Percentiles rank a stretch among this genome's conserved stretches.
phyloP scores from a whole-genome alignment of 305 asterid species.

The Solanum hybrid region DNA sequence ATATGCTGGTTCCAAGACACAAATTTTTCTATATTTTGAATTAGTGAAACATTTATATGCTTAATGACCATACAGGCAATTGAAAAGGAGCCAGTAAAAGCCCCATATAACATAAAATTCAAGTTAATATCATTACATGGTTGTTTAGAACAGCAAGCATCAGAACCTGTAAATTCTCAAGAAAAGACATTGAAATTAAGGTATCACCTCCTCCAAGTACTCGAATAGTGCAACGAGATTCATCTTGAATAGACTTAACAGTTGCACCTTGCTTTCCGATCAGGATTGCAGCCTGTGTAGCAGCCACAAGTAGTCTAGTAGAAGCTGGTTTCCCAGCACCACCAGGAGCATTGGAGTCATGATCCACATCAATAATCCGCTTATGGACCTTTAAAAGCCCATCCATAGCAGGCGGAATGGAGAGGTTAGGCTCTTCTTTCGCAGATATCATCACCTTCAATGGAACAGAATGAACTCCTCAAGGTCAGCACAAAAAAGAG shows the following conservation, averaged over 20 bases:
- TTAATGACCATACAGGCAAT: neutral
- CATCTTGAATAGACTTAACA: conserved; percentile 66
- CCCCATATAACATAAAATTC: neutral
- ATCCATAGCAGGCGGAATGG: conserved; percentile 71
- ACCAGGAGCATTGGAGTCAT: conserved; percentile 37
- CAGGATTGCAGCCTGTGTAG: conserved; percentile 78
- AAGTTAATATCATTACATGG: neutral
- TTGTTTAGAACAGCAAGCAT: neutral
- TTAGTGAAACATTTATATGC: neutral
- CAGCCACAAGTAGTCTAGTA: conserved; percentile 79
- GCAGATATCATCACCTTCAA: conserved; percentile 67
- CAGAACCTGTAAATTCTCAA: neutral
- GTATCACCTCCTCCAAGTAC: conserved; percentile 73
- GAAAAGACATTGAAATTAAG: neutral
- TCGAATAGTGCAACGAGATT: conserved; percentile 61
- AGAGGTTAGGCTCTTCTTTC: conserved; percentile 68
- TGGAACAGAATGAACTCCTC: conserved; percentile 8
- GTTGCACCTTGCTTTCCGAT: conserved; percentile 93
- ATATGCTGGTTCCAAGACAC: neutral
- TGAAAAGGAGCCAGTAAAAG: neutral
- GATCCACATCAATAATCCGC: conserved; percentile 49
- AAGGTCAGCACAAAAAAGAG: neutral
- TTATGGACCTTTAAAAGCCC: conserved; percentile 72
- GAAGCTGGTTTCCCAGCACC: conserved; percentile 32
- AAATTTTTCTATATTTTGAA: neutral